These are phyloP conservation scores for Pseudogymnoascus sp. DNA, from an alignment of 2,329 filamentous ascomycete genomes.

Conservation along the genomic window DNA sequence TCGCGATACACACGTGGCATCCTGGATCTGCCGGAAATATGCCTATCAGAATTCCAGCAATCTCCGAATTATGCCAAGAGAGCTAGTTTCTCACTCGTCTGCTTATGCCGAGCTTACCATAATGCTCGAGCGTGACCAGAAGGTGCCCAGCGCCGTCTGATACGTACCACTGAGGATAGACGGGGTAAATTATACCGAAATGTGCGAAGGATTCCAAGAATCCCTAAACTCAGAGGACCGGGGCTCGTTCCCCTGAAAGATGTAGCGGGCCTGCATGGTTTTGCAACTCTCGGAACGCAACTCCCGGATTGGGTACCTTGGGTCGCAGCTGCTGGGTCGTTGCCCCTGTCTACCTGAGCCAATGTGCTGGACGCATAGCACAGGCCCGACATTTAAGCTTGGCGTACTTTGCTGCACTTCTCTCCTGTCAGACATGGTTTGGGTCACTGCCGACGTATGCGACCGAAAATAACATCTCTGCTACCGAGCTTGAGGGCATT, in stretches of 20 bases:
- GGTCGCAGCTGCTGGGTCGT: background rate
- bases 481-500: too few species aligned
- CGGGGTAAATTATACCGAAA: background rate
- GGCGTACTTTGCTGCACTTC: background rate
- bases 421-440: background rate
- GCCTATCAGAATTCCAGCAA: background rate
- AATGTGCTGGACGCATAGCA: background rate
- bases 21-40: background rate
- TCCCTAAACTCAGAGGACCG: background rate
- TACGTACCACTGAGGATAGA: background rate
- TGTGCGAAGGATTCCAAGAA: background rate
- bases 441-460: background rate
- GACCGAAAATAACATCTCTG: background rate
- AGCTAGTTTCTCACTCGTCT: background rate
- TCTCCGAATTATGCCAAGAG: background rate
- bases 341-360: background rate
- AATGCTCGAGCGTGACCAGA: background rate
- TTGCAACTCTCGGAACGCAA: background rate
- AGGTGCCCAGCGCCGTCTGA: background rate
- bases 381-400: background rate
- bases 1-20: background rate
- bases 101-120: background rate
- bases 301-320: background rate
- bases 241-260: background rate
- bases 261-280: background rate